A percentile compares a stretch with the other conserved stretches of the same genome.
These are phyloP conservation scores for Fusarium austroafricanum DNA, from an alignment of 2,329 filamentous ascomycete genomes.

Conservation along the genomic window DNA sequence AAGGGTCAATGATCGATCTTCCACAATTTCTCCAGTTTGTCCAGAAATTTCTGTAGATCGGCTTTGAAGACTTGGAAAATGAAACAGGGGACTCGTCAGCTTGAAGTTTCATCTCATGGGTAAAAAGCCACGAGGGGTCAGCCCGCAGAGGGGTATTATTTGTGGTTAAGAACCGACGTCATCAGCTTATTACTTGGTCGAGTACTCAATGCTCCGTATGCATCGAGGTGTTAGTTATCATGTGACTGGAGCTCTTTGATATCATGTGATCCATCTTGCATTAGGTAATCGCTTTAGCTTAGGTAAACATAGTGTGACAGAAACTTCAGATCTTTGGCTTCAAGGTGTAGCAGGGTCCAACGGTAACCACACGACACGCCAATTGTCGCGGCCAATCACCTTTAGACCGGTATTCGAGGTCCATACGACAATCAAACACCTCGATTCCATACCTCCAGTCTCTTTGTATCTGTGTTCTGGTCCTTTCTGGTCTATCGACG, in stretches of 20 bases:
- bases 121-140: slow-evolving; percentile 36
- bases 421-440: slow-evolving; percentile 5
- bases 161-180: slow-evolving; percentile 31
- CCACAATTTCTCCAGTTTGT: slow-evolving; percentile 19
- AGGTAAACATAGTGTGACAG: slow-evolving; percentile 38
- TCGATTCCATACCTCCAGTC: background rate
- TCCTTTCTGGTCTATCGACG: background rate
- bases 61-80: slow-evolving; percentile 25
- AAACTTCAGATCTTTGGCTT: slow-evolving; percentile 45
- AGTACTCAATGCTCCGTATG: too few species aligned
- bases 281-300: slow-evolving; percentile 7
- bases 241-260: too few species aligned
- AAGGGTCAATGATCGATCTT: slow-evolving; percentile 25
- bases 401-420: slow-evolving; percentile 34
- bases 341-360: slow-evolving; percentile 30
- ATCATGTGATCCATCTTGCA: slow-evolving; percentile 8
- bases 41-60: slow-evolving; percentile 37
- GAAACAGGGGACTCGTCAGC: slow-evolving; percentile 47
- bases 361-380: slow-evolving; percentile 35
- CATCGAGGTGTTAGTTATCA: too few species aligned
- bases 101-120: slow-evolving; percentile 27
- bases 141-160: slow-evolving; percentile 28
- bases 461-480: background rate
- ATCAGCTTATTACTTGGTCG: slow-evolving; percentile 30
- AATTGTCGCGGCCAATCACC: slow-evolving; percentile 44